Base-by-base conservation (phyloP, 257 asterid genomes). In the Solanum appendiculatum region DNA sequence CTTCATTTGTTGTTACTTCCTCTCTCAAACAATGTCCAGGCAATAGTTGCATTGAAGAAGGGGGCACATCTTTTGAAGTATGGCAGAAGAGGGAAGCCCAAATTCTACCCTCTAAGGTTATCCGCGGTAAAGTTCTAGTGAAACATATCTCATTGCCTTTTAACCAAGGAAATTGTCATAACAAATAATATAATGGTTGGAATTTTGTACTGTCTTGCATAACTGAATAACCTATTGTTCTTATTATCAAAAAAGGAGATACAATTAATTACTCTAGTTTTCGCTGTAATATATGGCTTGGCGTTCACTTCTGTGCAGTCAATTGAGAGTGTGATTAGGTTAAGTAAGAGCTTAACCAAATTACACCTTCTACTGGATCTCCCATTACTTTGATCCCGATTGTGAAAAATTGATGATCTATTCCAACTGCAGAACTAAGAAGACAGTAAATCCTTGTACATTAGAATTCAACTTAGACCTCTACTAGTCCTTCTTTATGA, bases 41-140 rank as follows among this genome's bases (percentile, higher is more conserved):
- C 94, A 86, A 91, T 92, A 87, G 90, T 92, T 69, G 88, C 92
- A 34, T 83, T 92, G 88, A 92, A 91, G 91, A 92, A 92, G 90
- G 94, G 94, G 42, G 91, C 93, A 18, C 91, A 91, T 88, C 92
- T 92, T 86, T 82, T 92, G 72, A 91, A 88, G 89, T 91, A 86
- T 73, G 87, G 91, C 63, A 89, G 91, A 86, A 88, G 90, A 86
- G 94, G 94, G 63, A 92, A 92, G 86, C 93, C 91, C 54, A 92
- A 92, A 89, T 91, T 92, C 83, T 91, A 93, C 84, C 92, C 94
- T 83, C 90, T 92, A 86, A 87, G 92, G 86, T 89, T 92, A 68
- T 92, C 94, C 63, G 86, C 88, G 93, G 94, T 92, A 89, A 86
- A 69, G 48, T 40, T 29, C 13, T 46, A 16, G 46, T 39, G 51